Evolutionary conservation across 2,329 filamentous ascomycete genomes (phyloP).

Genomic region (Talaromyces verruculosus): DNA sequence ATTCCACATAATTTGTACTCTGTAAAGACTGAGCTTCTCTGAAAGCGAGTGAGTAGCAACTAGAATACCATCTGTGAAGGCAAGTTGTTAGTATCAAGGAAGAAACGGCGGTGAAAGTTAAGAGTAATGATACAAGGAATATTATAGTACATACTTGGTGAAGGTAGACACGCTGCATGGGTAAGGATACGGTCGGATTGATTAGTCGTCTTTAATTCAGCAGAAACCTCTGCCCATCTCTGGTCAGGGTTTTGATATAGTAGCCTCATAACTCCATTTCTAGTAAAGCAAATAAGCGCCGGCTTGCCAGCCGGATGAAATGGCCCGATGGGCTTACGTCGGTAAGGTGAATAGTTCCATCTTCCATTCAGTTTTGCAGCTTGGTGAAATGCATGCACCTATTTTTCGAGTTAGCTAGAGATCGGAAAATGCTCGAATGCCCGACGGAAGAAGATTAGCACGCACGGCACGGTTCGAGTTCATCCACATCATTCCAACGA

Average conservation of each 20-base stretch:
- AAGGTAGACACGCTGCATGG: conserved; percentile 72
- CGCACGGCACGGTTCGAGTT: conserved; percentile 54
- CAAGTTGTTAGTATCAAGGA: background rate
- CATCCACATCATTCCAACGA: conserved; percentile 88
- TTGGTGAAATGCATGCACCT: conserved; percentile 53
- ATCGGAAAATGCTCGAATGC: background rate
- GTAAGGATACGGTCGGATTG: conserved; percentile 74
- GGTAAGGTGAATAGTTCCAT: conserved; percentile 69
- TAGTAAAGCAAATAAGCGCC: conserved; percentile 73
- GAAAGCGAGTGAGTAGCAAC: conserved; percentile 53
- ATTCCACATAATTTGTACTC: conserved; percentile 73
- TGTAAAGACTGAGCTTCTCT: conserved; percentile 71
- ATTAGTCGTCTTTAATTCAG: conserved; percentile 72
- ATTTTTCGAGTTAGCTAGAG: conserved; percentile 17
- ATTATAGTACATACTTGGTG: conserved; percentile 59
- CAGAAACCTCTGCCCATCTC: conserved; percentile 67
- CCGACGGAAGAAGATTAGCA: conserved; percentile 30
- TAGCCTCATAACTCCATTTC: conserved; percentile 70
- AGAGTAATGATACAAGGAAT: conserved; percentile 8
- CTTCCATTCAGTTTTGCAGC: conserved; percentile 61
- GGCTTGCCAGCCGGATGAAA: conserved; percentile 68
- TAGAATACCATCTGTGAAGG: conserved; percentile 33
- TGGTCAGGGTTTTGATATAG: conserved; percentile 74
- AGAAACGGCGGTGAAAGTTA: background rate
- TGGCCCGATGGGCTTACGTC: conserved; percentile 67